phyloP scores from a whole-genome alignment of 306 rosid species.

The Purshia tridentata region DNA sequence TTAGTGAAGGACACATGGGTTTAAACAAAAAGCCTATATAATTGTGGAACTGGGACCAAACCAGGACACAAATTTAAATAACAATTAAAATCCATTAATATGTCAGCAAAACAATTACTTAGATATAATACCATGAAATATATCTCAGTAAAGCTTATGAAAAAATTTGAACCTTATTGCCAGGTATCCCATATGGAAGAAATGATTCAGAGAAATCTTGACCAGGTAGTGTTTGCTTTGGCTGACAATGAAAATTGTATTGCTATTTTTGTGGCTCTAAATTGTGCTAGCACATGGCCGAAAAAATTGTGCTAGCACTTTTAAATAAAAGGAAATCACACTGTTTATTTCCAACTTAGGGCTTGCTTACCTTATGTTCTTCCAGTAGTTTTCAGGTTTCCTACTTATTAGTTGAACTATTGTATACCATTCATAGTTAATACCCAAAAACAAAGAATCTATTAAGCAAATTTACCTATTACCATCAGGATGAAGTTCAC shows the following conservation, averaged over 20 bases:
- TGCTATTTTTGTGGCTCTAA: background rate
- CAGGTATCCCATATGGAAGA: background rate
- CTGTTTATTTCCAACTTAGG: background rate
- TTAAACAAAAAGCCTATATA: conserved; percentile 4
- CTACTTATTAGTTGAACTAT: background rate
- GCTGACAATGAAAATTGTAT: background rate
- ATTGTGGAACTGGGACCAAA: background rate
- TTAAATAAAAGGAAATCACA: background rate
- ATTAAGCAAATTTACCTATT: conserved; percentile 50
- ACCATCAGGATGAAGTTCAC: conserved; percentile 95
- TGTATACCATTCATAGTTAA: background rate
- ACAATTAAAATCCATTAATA: background rate
- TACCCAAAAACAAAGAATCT: background rate
- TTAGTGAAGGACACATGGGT: background rate
- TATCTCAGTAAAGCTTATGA: background rate
- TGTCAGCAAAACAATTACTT: background rate
- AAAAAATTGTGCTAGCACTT: background rate
- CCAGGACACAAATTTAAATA: background rate
- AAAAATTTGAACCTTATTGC: background rate
- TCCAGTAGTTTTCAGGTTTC: background rate
- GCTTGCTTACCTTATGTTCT: background rate
- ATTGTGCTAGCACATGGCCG: background rate
- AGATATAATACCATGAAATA: background rate
- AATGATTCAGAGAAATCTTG: background rate
- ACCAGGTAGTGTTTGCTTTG: background rate